Base-by-base conservation (phyloP, 257 asterid genomes). In the Apocynum venetum region DNA sequence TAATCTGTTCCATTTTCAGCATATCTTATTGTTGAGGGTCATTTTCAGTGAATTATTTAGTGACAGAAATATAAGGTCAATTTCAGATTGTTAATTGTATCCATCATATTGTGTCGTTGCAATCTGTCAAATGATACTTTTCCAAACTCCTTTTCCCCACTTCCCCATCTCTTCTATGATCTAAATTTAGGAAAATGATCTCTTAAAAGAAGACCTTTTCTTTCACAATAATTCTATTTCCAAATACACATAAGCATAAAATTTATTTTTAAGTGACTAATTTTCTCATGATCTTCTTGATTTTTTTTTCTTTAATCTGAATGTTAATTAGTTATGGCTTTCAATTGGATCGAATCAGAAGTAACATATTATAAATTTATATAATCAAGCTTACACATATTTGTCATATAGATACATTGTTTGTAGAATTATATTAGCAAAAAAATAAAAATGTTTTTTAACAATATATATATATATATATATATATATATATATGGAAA, bases 11-110 rank as follows among this genome's bases (percentile, higher is more conserved):
- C 31, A 25, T 8, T 63, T 44, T 35, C n/a, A 6, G 44, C 61
- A 75, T 31, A 46, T 19, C 61, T 35, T 76, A 57, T 19, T 17
- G 52, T 47, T 35, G 63, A 63, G 35, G 38, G 79, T 76, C 73
- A 64, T 76, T 63, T 43, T 76, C 79, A 36, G 38, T 15, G 61
- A 35, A 47, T 25, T 60, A 61, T 75, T 75, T 75, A 61, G 17
- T 63, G 47, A 13, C 47, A 68, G 1, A 20, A 57, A 44, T 44
- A 43, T n/a, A 43, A 63, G 63, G 63, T 75, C 72, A 6, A 48
- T 25, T 63, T 49, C 51, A 61, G 61, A 75, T 63, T 63, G 7
- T 61, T 70, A 63, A 75, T 59, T 59, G 59, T 46, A 44, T 60
- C 44, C 19, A 43, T 46, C 19, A 40, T 10, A 9, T 31, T 10